phyloP scores from a whole-genome alignment of 306 rosid species.

The Dryas octopetala region DNA sequence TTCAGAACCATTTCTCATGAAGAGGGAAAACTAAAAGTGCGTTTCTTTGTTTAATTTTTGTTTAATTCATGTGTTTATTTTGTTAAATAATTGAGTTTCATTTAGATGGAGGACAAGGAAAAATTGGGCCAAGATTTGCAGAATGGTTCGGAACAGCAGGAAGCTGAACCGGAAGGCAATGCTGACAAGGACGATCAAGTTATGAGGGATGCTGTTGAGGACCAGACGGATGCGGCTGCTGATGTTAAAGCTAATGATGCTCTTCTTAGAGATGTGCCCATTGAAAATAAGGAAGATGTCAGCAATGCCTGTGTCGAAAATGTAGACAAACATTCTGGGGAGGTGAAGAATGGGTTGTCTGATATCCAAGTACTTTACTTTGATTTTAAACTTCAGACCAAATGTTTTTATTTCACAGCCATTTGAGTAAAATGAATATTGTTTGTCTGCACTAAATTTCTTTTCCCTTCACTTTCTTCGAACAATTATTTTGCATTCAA shows the following conservation, averaged over 20 bases:
- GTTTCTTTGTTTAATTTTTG: too few species aligned
- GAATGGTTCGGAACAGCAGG: slow-evolving; percentile 23
- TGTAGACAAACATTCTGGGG: slow-evolving; percentile 35
- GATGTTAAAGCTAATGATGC: slow-evolving; percentile 20
- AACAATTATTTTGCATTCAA: not conserved
- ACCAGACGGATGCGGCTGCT: slow-evolving; percentile 2
- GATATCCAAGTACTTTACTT: slow-evolving; percentile 43
- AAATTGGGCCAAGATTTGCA: slow-evolving; percentile 20
- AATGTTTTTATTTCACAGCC: not conserved
- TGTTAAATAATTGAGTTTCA: too few species aligned
- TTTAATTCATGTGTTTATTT: too few species aligned
- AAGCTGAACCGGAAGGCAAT: not conserved
- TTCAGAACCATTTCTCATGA: too few species aligned
- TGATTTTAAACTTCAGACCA: not conserved
- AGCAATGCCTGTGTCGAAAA: slow-evolving; percentile 19
- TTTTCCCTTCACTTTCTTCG: not conserved
- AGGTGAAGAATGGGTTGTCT: slow-evolving; percentile 36
- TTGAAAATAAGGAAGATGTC: slow-evolving; percentile 24
- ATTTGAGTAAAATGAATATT: not conserved
- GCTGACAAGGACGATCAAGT: slow-evolving; percentile 19
- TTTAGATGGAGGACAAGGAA: slow-evolving; percentile 43
- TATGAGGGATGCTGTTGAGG: slow-evolving; percentile 30
- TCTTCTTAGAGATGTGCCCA: slow-evolving; percentile 19
- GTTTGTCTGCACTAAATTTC: not conserved
- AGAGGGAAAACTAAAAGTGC: too few species aligned